Evolutionary conservation across 1,284 basidiomycete genomes (phyloP), one percentile per base, ranked within the genome.

Genomic region (Ustilago bromivora): DNA sequence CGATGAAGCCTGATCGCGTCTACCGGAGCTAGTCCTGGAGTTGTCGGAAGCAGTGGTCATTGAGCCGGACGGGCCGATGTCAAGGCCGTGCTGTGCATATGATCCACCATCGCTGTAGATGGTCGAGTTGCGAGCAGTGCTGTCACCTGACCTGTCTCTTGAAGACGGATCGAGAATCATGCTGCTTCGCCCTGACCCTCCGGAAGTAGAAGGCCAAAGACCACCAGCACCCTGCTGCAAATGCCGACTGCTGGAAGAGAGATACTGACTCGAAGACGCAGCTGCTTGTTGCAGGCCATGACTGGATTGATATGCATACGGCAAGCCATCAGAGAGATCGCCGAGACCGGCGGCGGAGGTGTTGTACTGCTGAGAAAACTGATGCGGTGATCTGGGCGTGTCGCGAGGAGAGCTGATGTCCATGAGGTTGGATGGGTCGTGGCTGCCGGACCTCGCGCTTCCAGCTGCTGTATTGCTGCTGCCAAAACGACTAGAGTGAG

Each of bases 11-110:
- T 38, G 35, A 47, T 69, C 60, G 43, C 66, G 66, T 15, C 57
- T 47, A 17, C 52, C 34, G 1, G 70, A 62, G 57, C 62, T 66
- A 1, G 74, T 72, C 38, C 72, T 68, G 28, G 75, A 73, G 43
- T 70, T 78, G 71, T 78, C 71, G 28, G 76, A 73, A 13, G 71
- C 71, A 15, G 76, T 73, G 17, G 68, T 76, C 74, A 71, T 71
- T 19, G 65, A 68, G 2, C 69, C 66, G 2, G 66, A 52, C 11
- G 74, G 60, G 49, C 75, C 64, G 49, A 77, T 69, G 35, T 70
- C 75, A 13, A 77, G 61, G 13, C 75, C 70, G 32, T 72, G 75
- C 43, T 69, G 70, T 7, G 62, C 74, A 41, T 66, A 71, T 13
- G 66, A 64, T 3, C 64, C 32, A 35, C 43, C 13, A 46, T 78